These are phyloP conservation scores for Nakazawaea siamensis DNA, from an alignment of 805 yeast species.

Conservation along the genomic window DNA sequence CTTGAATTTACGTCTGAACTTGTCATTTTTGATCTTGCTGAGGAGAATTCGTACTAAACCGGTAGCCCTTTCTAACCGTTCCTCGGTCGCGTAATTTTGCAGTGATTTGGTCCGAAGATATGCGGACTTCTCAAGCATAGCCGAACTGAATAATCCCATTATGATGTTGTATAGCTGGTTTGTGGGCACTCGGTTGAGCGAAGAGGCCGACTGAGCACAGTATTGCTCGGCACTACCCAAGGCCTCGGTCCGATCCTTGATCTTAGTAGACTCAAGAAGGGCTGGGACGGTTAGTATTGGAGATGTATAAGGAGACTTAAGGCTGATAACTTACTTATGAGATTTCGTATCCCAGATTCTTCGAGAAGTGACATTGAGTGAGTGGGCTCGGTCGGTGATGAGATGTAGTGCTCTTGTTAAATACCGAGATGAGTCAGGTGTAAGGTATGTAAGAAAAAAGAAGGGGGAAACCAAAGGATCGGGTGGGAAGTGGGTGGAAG, in stretches of 20 bases:
- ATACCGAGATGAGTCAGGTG: too few relatives aligned
- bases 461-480: too few relatives aligned
- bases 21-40: slow-evolving; percentile 12
- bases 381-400: too few relatives aligned
- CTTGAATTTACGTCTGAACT: slow-evolving; percentile 14
- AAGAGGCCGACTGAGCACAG: slow-evolving; percentile 13
- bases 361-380: too few relatives aligned
- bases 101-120: slow-evolving; percentile 18
- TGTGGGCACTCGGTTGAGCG: slow-evolving; percentile 13
- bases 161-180: slow-evolving; percentile 19
- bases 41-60: slow-evolving; percentile 22
- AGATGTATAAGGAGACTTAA: too few relatives aligned
- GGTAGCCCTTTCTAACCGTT: slow-evolving; percentile 24
- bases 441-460: too few relatives aligned
- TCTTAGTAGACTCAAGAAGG: slow-evolving; percentile 37
- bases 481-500: too few relatives aligned
- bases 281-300: slow-evolving; percentile 11
- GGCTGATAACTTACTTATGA: too few relatives aligned
- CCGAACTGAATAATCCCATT: slow-evolving; percentile 20
- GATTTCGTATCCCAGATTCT: too few relatives aligned
- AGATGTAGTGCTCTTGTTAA: too few relatives aligned
- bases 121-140: slow-evolving; percentile 28
- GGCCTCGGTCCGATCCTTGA: slow-evolving; percentile 49
- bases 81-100: slow-evolving; percentile 16
- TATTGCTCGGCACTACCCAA: slow-evolving; percentile 29